Evolutionary conservation across 495 filamentous ascomycete genomes (phyloP), one percentile per base, ranked within the genome.

Genomic region (Penicillium cinerascens): DNA sequence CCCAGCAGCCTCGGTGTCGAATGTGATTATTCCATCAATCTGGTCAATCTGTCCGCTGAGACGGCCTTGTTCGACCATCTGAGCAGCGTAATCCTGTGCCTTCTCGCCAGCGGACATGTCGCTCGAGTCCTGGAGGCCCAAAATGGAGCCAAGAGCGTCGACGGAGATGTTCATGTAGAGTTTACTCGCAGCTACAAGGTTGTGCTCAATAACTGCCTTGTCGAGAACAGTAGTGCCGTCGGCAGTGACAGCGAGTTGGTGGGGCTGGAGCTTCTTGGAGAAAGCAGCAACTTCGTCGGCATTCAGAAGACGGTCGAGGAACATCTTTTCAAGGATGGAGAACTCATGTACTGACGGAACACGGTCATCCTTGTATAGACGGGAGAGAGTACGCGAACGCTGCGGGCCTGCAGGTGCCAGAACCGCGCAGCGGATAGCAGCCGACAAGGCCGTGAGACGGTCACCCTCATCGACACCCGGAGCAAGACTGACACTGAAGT

Each of bases 301-400:
- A 7, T 78, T 80, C 13, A 98, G 77, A 3, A 98, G 75, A 5
- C 93, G 83, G 69, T 97, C 91, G 23, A 98, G 80, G 66, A 95
- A 95, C 83, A 98, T 97, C 74, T 97, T 97, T 76, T 97, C 95
- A 18, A 98, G 75, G 47, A 98, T 97, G 38, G 81, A 77, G 61
- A 87, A 92, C 66, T 97, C 89, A 6, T 87, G 83, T 3, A 92
- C 80, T 41, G 83, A 80, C 2, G 80, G 71, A 0, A 89, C 81
- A 17, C 93, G 83, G 42, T 97, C 95, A 63, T 98, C 93, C 68
- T 96, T 97, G 78, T 96, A 97, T 6, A 98, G 74, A 49, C 85
- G 85, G 3, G 84, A 88, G 7, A 98, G 77, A 7, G 81, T 81
- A 9, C 89, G 79, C 47, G 88, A 90, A 15, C 93, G 88, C 56